phyloP scores from a whole-genome alignment of 306 rosid genomes.

The Nissolia schottii region DNA sequence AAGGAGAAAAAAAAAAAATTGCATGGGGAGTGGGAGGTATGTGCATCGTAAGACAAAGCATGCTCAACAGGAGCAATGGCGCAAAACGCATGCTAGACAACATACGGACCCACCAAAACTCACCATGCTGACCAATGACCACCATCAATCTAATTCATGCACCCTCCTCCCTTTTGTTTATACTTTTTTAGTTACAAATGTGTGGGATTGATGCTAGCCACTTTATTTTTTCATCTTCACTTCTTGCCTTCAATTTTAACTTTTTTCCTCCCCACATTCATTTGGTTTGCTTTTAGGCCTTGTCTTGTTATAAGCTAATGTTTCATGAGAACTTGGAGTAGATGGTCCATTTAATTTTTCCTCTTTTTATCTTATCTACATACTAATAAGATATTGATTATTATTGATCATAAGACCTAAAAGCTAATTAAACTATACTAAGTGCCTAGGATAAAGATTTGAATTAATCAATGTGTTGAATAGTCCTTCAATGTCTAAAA shows the following conservation, averaged over 20 bases:
- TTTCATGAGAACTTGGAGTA: background rate
- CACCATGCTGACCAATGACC: conserved; percentile 38
- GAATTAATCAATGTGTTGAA: background rate
- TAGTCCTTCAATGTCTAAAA: background rate
- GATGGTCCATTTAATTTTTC: background rate
- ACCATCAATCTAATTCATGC: conserved; percentile 26
- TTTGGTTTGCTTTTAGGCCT: conserved; percentile 1
- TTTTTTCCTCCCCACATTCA: conserved; percentile 11
- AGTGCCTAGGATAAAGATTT: background rate
- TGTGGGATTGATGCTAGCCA: background rate
- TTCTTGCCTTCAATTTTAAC: conserved; percentile 20
- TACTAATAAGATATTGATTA: background rate
- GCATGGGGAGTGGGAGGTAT: conserved; percentile 29
- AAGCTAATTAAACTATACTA: background rate
- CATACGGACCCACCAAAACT: conserved; percentile 67
- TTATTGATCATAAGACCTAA: background rate
- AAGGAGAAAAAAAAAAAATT: background rate
- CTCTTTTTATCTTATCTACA: background rate
- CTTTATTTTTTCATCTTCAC: conserved; percentile 26
- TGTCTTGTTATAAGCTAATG: background rate
- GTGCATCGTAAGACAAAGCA: conserved; percentile 63
- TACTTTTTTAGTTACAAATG: conserved; percentile 3
- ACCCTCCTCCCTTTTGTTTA: conserved; percentile 5
- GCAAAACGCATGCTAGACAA: conserved; percentile 86
- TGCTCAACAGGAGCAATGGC: conserved; percentile 57